These are phyloP conservation scores for Monosporascus cannonballus DNA, from an alignment of 2,329 filamentous ascomycete species.

Conservation along the genomic window DNA sequence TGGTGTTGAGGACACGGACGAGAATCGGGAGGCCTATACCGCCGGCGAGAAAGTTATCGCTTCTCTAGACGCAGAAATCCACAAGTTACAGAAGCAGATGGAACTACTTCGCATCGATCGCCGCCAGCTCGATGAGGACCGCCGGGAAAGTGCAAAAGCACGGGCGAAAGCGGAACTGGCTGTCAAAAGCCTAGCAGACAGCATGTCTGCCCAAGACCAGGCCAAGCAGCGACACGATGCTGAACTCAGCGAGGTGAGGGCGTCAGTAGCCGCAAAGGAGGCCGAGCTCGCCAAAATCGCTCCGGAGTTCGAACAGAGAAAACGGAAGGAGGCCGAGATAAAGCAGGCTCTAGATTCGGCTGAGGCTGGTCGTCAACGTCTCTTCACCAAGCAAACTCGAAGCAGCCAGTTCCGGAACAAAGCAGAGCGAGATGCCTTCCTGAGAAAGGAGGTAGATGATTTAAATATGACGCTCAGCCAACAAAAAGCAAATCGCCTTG, in stretches of 20 bases:
- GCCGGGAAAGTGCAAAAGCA: slow-evolving; percentile 70
- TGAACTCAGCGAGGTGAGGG: slow-evolving; percentile 66
- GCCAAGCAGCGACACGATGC: slow-evolving; percentile 63
- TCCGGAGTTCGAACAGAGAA: slow-evolving; percentile 70
- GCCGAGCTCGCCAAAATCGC: slow-evolving; percentile 66
- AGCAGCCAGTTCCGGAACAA: slow-evolving; percentile 85
- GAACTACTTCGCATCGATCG: slow-evolving; percentile 82
- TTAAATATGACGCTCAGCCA: slow-evolving; percentile 69
- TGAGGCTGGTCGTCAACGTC: slow-evolving; percentile 66
- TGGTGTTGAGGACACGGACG: slow-evolving; percentile 78
- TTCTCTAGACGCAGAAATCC: slow-evolving; percentile 71
- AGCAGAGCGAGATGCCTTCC: slow-evolving; percentile 76
- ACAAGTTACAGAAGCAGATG: slow-evolving; percentile 72
- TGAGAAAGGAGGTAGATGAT: slow-evolving; percentile 75
- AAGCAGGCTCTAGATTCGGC: slow-evolving; percentile 69
- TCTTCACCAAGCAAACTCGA: slow-evolving; percentile 89
- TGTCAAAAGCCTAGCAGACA: slow-evolving; percentile 75
- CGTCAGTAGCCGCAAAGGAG: slow-evolving; percentile 71
- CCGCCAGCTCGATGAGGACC: slow-evolving; percentile 81
- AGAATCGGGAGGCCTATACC: slow-evolving; percentile 69
- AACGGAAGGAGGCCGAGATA: slow-evolving; percentile 64
- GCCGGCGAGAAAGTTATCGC: slow-evolving; percentile 74
- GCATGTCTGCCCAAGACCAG: slow-evolving; percentile 71
- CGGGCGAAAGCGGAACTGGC: slow-evolving; percentile 84
- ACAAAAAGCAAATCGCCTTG: slow-evolving; percentile 78